These are phyloP conservation scores for Colletotrichum spinosum DNA, from an alignment of 2,329 filamentous ascomycete genomes.

Conservation along the genomic window DNA sequence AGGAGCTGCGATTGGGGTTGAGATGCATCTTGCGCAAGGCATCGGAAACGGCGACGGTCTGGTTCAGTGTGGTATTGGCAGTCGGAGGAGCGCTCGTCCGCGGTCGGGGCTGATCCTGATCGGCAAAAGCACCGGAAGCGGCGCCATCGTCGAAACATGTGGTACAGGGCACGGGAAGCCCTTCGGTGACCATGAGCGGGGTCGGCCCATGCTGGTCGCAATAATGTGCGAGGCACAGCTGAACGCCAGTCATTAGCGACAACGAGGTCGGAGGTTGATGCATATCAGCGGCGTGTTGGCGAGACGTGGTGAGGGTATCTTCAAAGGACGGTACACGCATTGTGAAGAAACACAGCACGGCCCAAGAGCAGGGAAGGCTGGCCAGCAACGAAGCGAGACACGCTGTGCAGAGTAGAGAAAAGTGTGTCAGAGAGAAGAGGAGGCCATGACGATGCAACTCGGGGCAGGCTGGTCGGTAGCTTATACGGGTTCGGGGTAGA, in stretches of 20 bases:
- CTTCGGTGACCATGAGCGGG: constrained; percentile 77
- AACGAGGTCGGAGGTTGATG: constrained; percentile 28
- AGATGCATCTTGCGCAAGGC: constrained; percentile 61
- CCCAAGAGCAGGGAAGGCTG: not conserved
- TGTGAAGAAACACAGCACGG: constrained; percentile 4
- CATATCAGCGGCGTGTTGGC: constrained; percentile 23
- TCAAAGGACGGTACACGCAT: constrained; percentile 38
- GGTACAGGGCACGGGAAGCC: constrained; percentile 69
- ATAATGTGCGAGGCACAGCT: constrained; percentile 78
- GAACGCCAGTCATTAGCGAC: constrained; percentile 47
- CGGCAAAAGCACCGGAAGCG: constrained; percentile 41
- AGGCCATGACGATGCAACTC: constrained; percentile 13
- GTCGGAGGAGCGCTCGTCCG: constrained; percentile 54
- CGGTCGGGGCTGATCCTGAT: constrained; percentile 48
- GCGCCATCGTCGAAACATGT: constrained; percentile 65
- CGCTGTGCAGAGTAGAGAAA: not conserved
- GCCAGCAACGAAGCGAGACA: not conserved
- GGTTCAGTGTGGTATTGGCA: constrained; percentile 40
- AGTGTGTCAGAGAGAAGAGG: constrained; percentile 5
- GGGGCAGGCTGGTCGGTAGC: constrained; percentile 2
- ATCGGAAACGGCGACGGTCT: constrained; percentile 55
- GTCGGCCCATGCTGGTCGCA: constrained; percentile 78
- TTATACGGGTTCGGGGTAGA: constrained; percentile 11
- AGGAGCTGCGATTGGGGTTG: constrained; percentile 54
- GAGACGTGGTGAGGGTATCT: constrained; percentile 25